Evolutionary conservation across 2,329 filamentous ascomycete species (phyloP).

Genomic region (Alternaria longipes): DNA sequence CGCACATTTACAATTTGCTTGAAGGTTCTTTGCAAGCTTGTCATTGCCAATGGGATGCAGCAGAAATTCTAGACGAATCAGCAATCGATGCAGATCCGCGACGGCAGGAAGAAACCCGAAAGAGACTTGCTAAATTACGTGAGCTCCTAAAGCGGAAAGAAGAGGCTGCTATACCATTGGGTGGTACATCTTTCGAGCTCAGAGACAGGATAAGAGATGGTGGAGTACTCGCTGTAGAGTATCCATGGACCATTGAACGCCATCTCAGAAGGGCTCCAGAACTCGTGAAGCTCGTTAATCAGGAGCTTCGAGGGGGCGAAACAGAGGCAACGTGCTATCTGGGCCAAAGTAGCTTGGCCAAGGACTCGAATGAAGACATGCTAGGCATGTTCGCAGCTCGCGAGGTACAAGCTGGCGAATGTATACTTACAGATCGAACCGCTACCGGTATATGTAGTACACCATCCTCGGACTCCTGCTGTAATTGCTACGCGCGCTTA

Average conservation of each 20-base stretch:
- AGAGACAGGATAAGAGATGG: conserved; percentile 25
- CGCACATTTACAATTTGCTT: conserved; percentile 17
- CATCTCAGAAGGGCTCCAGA: conserved; percentile 11
- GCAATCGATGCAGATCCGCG: neutral
- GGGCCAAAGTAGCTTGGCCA: conserved; percentile 9
- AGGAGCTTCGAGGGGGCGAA: neutral
- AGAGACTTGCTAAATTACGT: conserved; percentile 10
- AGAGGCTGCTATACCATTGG: conserved; percentile 11
- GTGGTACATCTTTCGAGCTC: conserved; percentile 17
- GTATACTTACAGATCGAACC: conserved; percentile 23
- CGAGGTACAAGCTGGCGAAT: conserved; percentile 17
- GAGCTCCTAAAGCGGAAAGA: conserved; percentile 19
- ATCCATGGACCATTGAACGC: conserved; percentile 21
- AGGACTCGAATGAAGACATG: conserved; percentile 13
- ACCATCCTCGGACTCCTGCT: conserved; percentile 21
- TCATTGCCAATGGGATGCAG: conserved; percentile 32
- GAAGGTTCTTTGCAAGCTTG: conserved; percentile 34
- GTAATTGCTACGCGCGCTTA: conserved; percentile 34
- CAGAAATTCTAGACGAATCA: conserved; percentile 18
- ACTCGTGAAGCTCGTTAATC: conserved; percentile 14
- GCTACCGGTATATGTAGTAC: conserved; percentile 27
- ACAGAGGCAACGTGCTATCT: conserved; percentile 9
- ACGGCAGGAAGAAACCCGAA: neutral
- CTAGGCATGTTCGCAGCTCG: conserved; percentile 20
- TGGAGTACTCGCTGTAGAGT: conserved; percentile 24